phyloP scores from a whole-genome alignment of 2,329 filamentous ascomycete genomes.

The Colletotrichum lindemuthianum region DNA sequence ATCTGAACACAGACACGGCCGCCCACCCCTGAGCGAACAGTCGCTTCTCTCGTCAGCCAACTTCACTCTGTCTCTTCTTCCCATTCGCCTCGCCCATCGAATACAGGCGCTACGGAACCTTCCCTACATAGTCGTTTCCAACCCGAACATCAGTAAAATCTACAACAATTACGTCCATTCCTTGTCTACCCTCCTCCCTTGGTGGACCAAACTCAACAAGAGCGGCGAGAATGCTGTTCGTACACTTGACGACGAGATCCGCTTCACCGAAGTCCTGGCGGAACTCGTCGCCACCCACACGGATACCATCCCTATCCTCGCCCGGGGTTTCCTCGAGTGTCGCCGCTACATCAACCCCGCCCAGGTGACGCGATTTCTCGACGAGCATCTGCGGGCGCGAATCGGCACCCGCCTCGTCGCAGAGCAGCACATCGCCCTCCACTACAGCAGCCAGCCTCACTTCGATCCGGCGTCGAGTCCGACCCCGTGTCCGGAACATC shows the following conservation, averaged over 20 bases:
- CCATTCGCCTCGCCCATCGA: slow-evolving; percentile 90
- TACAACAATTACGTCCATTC: slow-evolving; percentile 97
- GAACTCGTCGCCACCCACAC: slow-evolving; percentile 95
- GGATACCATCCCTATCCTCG: slow-evolving; percentile 93
- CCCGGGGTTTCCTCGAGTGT: slow-evolving; percentile 92
- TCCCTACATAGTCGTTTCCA: slow-evolving; percentile 98
- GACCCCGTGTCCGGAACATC: slow-evolving; percentile 61
- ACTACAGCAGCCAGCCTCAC: slow-evolving; percentile 77
- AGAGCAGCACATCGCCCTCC: slow-evolving; percentile 95
- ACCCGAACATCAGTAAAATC: slow-evolving; percentile 92
- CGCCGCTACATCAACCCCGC: slow-evolving; percentile 84
- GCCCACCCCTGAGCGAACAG: slow-evolving; percentile 82
- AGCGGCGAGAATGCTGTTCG: slow-evolving; percentile 64
- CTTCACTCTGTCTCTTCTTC: slow-evolving; percentile 92
- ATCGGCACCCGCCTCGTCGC: slow-evolving; percentile 95
- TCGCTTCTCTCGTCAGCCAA: slow-evolving; percentile 91
- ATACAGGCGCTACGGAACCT: slow-evolving; percentile 94
- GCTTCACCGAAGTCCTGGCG: slow-evolving; percentile 91
- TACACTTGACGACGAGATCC: slow-evolving; percentile 85
- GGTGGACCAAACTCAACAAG: slow-evolving; percentile 54
- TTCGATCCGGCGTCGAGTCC: slow-evolving; percentile 64
- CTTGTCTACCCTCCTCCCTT: slow-evolving; percentile 88
- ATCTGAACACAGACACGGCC: slow-evolving; percentile 67
- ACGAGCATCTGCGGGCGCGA: slow-evolving; percentile 90
- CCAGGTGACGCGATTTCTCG: slow-evolving; percentile 91